A percentile compares a stretch with the other conserved stretches of the same genome.
Conservation (phyloP, 495 filamentous ascomycete genomes). For the Penicillium waksmanii region DNA sequence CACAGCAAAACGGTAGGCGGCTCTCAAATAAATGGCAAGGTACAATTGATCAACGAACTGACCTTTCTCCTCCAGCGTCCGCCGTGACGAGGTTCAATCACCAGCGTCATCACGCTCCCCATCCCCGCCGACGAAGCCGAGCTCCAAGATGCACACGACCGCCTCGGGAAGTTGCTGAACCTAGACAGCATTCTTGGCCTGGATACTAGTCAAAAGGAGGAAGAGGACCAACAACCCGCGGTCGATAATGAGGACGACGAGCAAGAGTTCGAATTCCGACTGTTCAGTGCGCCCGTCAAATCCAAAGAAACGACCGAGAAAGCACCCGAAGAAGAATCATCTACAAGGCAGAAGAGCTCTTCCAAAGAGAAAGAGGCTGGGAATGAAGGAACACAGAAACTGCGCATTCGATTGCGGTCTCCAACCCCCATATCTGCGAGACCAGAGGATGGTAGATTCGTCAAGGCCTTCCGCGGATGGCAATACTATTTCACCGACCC, state of each 20-base stretch:
- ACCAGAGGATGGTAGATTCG: slow-evolving; percentile 39
- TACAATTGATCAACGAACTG: slow-evolving; percentile 7
- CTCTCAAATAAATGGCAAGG: neutral
- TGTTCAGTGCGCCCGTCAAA: slow-evolving; percentile 44
- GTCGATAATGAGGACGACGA: slow-evolving; percentile 41
- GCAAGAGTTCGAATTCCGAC: slow-evolving; percentile 52
- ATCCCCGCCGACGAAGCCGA: slow-evolving; percentile 40
- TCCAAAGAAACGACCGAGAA: slow-evolving; percentile 12
- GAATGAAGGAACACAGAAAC: slow-evolving; percentile 35
- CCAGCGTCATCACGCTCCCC: slow-evolving; percentile 36
- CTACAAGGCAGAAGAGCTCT: slow-evolving; percentile 3
- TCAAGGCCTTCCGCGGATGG: slow-evolving; percentile 51
- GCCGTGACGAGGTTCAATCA: slow-evolving; percentile 48
- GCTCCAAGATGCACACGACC: slow-evolving; percentile 39
- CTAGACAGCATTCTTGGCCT: slow-evolving; percentile 32
- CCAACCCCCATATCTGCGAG: slow-evolving; percentile 37
- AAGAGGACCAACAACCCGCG: slow-evolving; percentile 1
- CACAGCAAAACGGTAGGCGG: slow-evolving; percentile 44
- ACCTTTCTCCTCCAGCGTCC: slow-evolving; percentile 34
- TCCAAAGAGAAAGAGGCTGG: neutral
- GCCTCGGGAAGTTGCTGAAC: slow-evolving; percentile 46
- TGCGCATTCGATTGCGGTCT: slow-evolving; percentile 47
- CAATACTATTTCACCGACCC: slow-evolving; percentile 48
- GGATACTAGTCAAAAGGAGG: slow-evolving; percentile 3
- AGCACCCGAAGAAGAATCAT: neutral